Base-by-base conservation (phyloP, 2,329 filamentous ascomycete species). In the Trichoderma endophyticum region DNA sequence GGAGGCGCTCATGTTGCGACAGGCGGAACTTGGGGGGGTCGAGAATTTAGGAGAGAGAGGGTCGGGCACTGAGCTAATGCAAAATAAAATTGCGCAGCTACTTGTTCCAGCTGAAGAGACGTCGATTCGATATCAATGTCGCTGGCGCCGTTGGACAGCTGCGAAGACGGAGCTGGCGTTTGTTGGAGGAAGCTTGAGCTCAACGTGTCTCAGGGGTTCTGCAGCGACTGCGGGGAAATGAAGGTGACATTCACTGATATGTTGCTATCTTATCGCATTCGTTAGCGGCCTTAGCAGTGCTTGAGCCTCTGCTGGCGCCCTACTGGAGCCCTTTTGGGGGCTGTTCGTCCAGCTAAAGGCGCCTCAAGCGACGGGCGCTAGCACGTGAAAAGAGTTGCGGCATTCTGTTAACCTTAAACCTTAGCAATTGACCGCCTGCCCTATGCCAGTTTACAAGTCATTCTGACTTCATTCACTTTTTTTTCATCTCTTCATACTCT, bases 1-100 rank as follows among this genome's bases (percentile, higher is more conserved):
- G 72, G 74, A 72, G 70, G 78, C 71, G 74, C 74, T 75, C 75
- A 77, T 77, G 56, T 69, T 62, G 74, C 54, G 67, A 63, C n/a
- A 30, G 36, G 18, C 3, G 39, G 30, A 15, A 21, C 57, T 14
- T 43, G 26, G 66, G 36, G 36, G n/a, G 4, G 30, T 11, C 15
- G 36, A 3, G 56, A 36, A 26, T 34, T 7, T 21, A 11, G 24
- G 8, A 28, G 12, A 32, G n/a, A 14, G 12, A 26, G n/a, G 18
- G 26, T 14, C 8, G n/a, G 11, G 9, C n/a, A 15, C 56, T 51
- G 56, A 30, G 66, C 14, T 32, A 30, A 18, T 32, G 24, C 14
- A 11, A 48, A 12, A 21, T 21, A 4, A 51, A 18, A 15, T 21
- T 34, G 30, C 28, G 56, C 36, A 61, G 28, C 9, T 48, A 1